Conservation (phyloP, 1,284 basidiomycete species). For the Apiotrichum brassicae region DNA sequence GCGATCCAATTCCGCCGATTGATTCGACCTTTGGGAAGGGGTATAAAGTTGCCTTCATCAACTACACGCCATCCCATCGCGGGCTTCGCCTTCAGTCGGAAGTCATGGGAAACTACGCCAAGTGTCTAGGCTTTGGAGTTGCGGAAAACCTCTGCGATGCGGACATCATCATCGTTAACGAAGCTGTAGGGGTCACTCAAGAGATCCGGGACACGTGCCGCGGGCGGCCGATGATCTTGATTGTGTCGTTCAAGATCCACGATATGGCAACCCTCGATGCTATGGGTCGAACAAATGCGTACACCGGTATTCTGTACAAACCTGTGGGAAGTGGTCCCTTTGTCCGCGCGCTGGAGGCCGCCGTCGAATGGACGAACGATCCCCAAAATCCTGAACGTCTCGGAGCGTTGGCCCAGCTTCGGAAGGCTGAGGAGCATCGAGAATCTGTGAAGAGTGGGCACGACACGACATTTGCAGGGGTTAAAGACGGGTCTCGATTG, state of each 20-base stretch:
- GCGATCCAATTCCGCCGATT: not conserved
- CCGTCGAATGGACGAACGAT: slow-evolving; percentile 16
- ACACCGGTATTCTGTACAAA: slow-evolving; percentile 81
- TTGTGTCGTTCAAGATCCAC: slow-evolving; percentile 48
- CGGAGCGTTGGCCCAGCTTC: not conserved
- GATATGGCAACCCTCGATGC: slow-evolving; percentile 39
- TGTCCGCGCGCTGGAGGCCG: slow-evolving; percentile 54
- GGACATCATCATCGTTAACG: slow-evolving; percentile 77
- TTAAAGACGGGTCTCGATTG: not conserved
- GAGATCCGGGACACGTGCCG: slow-evolving; percentile 46
- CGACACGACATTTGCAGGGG: not conserved
- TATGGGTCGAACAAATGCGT: slow-evolving; percentile 44
- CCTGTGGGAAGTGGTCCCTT: slow-evolving; percentile 78
- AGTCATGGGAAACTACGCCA: slow-evolving; percentile 62
- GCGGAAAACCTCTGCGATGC: slow-evolving; percentile 50
- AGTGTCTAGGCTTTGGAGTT: slow-evolving; percentile 72
- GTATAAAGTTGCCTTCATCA: slow-evolving; percentile 62
- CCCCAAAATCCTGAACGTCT: not conserved
- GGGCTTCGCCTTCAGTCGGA: slow-evolving; percentile 64
- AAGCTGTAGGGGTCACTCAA: slow-evolving; percentile 54
- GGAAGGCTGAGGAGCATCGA: not conserved
- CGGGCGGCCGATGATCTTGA: slow-evolving; percentile 1
- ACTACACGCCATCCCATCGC: slow-evolving; percentile 62
- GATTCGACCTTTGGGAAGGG: slow-evolving; percentile 38
- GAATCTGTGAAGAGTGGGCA: not conserved